Evolutionary conservation across 2,329 filamentous ascomycete genomes (phyloP).

Genomic region (Tolypocladium album): DNA sequence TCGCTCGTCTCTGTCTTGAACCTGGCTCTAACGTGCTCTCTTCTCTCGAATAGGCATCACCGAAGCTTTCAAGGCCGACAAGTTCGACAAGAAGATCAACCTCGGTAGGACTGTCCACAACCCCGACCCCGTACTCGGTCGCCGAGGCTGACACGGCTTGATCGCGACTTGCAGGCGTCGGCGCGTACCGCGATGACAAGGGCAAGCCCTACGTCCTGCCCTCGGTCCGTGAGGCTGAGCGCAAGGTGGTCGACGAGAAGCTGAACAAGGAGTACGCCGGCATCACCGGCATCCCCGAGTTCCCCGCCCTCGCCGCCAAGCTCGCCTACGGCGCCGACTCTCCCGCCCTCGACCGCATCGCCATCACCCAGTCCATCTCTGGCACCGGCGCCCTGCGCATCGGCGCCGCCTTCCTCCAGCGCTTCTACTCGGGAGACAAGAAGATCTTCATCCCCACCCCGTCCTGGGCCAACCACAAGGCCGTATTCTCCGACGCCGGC

Average conservation of each 20-base stretch:
- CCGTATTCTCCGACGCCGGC: slow-evolving; percentile 88
- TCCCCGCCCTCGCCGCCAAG: slow-evolving; percentile 83
- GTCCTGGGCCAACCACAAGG: slow-evolving; percentile 97
- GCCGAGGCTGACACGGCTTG: slow-evolving; percentile 1
- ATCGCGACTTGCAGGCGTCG: slow-evolving; percentile 56
- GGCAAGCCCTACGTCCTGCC: slow-evolving; percentile 97
- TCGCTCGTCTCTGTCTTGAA: not conserved
- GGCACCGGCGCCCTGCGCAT: slow-evolving; percentile 94
- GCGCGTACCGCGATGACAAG: slow-evolving; percentile 95
- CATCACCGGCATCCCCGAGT: slow-evolving; percentile 90
- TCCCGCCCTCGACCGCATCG: slow-evolving; percentile 65
- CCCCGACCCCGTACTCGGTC: slow-evolving; percentile 1
- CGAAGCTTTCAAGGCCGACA: slow-evolving; percentile 97
- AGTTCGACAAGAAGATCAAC: slow-evolving; percentile 93
- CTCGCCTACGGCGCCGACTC: slow-evolving; percentile 84
- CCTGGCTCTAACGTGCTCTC: not conserved
- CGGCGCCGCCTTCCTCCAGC: slow-evolving; percentile 83
- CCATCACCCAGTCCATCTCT: slow-evolving; percentile 95
- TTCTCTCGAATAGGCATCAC: slow-evolving; percentile 57
- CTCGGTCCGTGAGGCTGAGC: slow-evolving; percentile 81
- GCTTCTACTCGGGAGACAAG: slow-evolving; percentile 86
- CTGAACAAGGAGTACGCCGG: slow-evolving; percentile 97
- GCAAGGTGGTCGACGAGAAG: slow-evolving; percentile 66
- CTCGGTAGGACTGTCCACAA: slow-evolving; percentile 48
- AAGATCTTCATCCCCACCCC: slow-evolving; percentile 94